phyloP scores from a whole-genome alignment of 192 early-diverging fungal species.

The Funneliformis geosporum region DNA sequence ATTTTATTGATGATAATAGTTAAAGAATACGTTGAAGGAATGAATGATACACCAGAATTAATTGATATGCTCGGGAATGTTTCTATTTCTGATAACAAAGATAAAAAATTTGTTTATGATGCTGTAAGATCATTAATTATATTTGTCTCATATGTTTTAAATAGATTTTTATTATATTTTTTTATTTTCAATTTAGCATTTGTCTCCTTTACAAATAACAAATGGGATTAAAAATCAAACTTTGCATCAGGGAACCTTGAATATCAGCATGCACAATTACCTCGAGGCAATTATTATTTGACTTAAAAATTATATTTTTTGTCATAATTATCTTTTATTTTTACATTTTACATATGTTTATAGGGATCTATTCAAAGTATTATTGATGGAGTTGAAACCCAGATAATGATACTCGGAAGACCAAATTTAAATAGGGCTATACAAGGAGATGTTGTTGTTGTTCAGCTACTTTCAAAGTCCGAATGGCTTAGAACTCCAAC shows the following conservation, averaged over 20 bases:
- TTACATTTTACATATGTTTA: background rate
- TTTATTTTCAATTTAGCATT: constrained; percentile 59
- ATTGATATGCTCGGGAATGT: constrained; percentile 81
- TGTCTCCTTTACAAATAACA: constrained; percentile 73
- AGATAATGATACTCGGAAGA: constrained; percentile 81
- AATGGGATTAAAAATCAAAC: constrained; percentile 83
- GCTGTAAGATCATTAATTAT: too few species aligned
- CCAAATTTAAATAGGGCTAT: constrained; percentile 86
- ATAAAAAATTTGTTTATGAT: constrained; percentile 64
- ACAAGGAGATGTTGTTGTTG: constrained; percentile 89
- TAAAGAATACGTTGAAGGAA: constrained; percentile 72
- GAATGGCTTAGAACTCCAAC: constrained; percentile 83
- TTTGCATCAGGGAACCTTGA: constrained; percentile 79
- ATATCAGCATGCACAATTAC: constrained; percentile 85
- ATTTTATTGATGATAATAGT: constrained; percentile 47
- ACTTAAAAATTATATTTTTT: background rate
- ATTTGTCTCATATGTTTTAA: too few species aligned
- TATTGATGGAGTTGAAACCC: constrained; percentile 67
- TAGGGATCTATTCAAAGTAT: constrained; percentile 73
- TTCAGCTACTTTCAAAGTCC: constrained; percentile 79
- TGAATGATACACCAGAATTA: constrained; percentile 82
- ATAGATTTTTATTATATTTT: constrained; percentile 2
- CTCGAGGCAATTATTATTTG: constrained; percentile 59
- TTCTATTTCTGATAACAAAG: constrained; percentile 45
- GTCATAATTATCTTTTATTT: background rate